Percentiles rank a stretch among this genome's conserved stretches.
phyloP scores from a whole-genome alignment of 2,329 filamentous ascomycete species.

The Penicillium rolfsii region DNA sequence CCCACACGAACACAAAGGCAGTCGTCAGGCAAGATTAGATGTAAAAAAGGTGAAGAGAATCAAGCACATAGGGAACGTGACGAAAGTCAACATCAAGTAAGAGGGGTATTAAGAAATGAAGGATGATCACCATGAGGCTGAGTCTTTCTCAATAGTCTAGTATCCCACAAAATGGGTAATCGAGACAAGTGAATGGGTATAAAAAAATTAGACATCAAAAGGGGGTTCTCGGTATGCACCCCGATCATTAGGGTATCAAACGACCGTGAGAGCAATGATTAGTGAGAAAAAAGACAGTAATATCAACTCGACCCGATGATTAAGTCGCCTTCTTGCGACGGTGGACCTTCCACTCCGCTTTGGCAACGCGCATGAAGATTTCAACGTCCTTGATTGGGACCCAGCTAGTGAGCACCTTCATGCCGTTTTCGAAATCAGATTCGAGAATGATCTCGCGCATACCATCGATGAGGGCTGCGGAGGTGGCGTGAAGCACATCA shows the following conservation, averaged over 20 bases:
- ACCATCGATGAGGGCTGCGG: conserved; percentile 86
- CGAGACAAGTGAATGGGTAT: conserved; percentile 21
- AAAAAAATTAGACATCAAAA: conserved; percentile 27
- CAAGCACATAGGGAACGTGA: conserved; percentile 6
- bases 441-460: conserved; percentile 86
- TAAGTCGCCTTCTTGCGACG: conserved; percentile 50
- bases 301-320: not conserved
- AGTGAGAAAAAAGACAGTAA: conserved; percentile 10
- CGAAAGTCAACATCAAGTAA: not conserved
- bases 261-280: conserved; percentile 20
- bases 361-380: conserved; percentile 85
- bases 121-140: not conserved
- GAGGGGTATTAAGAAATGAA: conserved; percentile 12
- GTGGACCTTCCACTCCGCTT: conserved; percentile 79
- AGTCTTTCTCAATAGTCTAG: conserved; percentile 5
- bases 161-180: not conserved
- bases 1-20: not conserved
- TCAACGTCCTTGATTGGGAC: conserved; percentile 94
- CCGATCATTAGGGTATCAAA: conserved; percentile 32
- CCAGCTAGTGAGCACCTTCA: conserved; percentile 95
- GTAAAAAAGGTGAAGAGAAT: not conserved
- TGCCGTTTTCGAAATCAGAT: conserved; percentile 94
- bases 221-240: conserved; percentile 14
- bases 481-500: conserved; percentile 86
- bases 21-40: not conserved